These are phyloP conservation scores for Metschnikowia reukaufii DNA, from an alignment of 805 yeast species.

Conservation along the genomic window DNA sequence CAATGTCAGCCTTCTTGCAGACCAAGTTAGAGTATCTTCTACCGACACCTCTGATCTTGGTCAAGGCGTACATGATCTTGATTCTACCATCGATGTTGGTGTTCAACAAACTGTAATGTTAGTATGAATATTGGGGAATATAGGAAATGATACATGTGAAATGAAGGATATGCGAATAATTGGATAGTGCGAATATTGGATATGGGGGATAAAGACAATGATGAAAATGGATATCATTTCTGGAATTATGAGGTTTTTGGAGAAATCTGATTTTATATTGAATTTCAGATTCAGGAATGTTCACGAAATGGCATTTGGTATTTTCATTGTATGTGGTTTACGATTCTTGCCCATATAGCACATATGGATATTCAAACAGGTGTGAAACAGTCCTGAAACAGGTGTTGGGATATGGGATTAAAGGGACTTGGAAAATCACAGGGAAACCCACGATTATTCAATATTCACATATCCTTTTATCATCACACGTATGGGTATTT, in stretches of 20 bases:
- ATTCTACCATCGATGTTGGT: constrained; percentile 99
- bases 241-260: no score
- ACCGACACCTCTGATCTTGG: constrained; percentile 99
- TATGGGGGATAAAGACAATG: no score
- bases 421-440: neutral
- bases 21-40: constrained; percentile 99
- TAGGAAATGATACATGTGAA: neutral
- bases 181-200: no score
- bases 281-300: no score
- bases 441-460: neutral
- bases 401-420: neutral
- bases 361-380: no score
- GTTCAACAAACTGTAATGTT: constrained; percentile 82
- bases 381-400: no score
- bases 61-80: constrained; percentile 99
- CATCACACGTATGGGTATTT: neutral
- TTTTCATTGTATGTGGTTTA: no score
- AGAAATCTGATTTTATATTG: no score
- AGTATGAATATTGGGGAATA: constrained; percentile 9
- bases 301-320: no score
- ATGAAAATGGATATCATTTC: no score
- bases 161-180: no score
- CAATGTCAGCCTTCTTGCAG: constrained; percentile 99
- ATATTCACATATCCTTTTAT: neutral
- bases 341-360: no score